A percentile compares a stretch with the other conserved stretches of the same genome.
Conservation (phyloP, 225 moss, liverwort and hornwort species). For the Pseudisothecium myosuroides region DNA sequence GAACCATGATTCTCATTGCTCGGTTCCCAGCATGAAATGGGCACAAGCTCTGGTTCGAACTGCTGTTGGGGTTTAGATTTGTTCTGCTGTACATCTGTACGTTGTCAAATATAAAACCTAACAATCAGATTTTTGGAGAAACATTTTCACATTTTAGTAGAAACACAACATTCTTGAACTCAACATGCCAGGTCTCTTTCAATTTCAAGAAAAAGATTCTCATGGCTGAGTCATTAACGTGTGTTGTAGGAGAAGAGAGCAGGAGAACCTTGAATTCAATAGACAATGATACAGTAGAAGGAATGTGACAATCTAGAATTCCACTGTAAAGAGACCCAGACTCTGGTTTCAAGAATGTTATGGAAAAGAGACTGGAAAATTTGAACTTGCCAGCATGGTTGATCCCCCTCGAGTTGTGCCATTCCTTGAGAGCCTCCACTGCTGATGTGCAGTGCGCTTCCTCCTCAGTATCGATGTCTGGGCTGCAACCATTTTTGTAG, state of each 20-base stretch:
- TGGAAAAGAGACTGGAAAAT: background rate
- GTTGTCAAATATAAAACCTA: background rate
- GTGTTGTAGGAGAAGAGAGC: background rate
- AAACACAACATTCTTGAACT: background rate
- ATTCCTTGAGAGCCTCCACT: constrained; percentile 15
- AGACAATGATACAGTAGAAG: background rate
- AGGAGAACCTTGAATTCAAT: background rate
- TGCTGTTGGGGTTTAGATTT: background rate
- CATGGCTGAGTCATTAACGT: background rate
- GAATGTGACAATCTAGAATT: too few relatives aligned
- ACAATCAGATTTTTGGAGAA: background rate
- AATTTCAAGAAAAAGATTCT: background rate
- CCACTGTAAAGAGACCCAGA: background rate
- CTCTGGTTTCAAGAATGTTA: background rate
- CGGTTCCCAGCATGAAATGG: constrained; percentile 2
- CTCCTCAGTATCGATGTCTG: background rate
- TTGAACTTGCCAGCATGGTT: background rate
- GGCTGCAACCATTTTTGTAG: background rate
- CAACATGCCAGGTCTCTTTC: background rate
- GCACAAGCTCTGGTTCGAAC: background rate
- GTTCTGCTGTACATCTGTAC: constrained; percentile 2
- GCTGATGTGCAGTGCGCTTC: constrained; percentile 17
- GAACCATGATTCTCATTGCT: background rate
- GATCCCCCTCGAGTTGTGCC: constrained; percentile 3
- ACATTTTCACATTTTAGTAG: background rate